These are phyloP conservation scores for Tetraselmis striata DNA, from an alignment of 139 green algal genomes.

Conservation along the genomic window DNA sequence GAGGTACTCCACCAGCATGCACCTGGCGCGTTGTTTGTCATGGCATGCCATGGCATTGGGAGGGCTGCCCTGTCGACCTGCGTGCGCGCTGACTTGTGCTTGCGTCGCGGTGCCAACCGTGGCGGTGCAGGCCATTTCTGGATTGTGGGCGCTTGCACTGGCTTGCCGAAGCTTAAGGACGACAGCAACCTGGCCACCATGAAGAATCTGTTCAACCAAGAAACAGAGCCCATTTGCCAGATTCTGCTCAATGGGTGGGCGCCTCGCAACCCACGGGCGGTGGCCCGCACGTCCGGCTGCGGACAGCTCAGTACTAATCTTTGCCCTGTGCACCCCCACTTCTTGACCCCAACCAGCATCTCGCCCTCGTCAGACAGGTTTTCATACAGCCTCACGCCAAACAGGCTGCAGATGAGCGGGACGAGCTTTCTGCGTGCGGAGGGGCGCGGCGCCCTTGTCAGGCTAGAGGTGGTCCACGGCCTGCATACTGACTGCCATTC, in stretches of 20 bases:
- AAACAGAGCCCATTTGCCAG: background rate
- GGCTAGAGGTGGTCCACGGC: background rate
- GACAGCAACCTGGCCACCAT: background rate
- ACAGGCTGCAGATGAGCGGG: background rate
- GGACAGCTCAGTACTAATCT: no score
- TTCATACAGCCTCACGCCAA: background rate
- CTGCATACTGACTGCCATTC: no score
- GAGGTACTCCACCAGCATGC: no score
- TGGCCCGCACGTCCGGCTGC: no score
- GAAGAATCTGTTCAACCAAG: background rate
- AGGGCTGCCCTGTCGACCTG: no score
- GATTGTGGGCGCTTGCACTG: background rate
- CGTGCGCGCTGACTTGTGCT: no score
- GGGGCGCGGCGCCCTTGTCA: background rate
- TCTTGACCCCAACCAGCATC: no score
- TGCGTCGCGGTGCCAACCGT: no score
- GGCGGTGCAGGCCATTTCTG: background rate
- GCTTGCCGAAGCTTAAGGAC: background rate
- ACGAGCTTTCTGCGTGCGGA: background rate
- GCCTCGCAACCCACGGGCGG: background rate
- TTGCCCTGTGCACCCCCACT: no score
- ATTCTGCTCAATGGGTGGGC: background rate
- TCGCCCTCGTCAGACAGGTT: background rate
- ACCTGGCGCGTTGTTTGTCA: no score
- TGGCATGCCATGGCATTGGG: no score